Evolutionary conservation across 73 alveolate species (phyloP).

Genomic region (Tetrahymena elliotti): DNA sequence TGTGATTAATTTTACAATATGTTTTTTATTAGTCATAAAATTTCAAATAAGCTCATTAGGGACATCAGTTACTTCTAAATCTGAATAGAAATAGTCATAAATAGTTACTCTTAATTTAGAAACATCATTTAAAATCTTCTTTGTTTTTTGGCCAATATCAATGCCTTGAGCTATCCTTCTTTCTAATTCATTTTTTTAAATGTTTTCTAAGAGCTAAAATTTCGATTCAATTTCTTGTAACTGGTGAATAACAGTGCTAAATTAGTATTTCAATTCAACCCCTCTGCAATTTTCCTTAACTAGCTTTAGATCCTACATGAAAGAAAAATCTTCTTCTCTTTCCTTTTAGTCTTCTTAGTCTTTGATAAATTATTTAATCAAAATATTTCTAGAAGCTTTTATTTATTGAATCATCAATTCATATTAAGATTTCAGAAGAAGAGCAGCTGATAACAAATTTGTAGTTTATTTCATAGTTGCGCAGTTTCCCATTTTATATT

Average conservation of each 20-base stretch:
- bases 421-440: neutral
- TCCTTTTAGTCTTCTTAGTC: neutral
- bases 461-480: neutral
- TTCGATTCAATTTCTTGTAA: neutral
- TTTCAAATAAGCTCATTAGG: neutral
- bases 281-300: neutral
- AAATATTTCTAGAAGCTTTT: neutral
- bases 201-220: neutral
- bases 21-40: too few relatives aligned
- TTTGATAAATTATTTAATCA: neutral
- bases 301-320: neutral
- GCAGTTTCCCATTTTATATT: neutral
- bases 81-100: neutral
- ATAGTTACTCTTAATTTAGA: neutral
- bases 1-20: too few relatives aligned
- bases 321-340: neutral
- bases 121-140: neutral
- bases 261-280: neutral
- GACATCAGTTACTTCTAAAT: neutral
- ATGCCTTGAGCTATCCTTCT: neutral
- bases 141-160: neutral
- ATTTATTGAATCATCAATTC: neutral
- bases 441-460: neutral
- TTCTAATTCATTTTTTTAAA: neutral
- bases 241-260: neutral